phyloP scores from a whole-genome alignment of 2,329 filamentous ascomycete species.

The Akanthomyces dipterigenus region DNA sequence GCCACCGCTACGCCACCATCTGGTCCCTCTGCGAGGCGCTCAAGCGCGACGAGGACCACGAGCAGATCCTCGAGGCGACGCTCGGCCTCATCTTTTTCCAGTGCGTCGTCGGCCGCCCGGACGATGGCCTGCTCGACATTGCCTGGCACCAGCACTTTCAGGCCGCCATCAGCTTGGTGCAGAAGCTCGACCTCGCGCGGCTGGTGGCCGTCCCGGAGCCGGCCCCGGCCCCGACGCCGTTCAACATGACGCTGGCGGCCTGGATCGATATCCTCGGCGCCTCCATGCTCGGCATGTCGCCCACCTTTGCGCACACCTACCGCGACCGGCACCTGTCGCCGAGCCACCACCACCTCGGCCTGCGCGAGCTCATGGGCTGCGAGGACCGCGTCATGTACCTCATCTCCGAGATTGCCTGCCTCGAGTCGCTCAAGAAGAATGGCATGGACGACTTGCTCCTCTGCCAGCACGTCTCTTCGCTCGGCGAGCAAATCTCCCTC shows the following conservation, averaged over 20 bases:
- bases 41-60: slow-evolving; percentile 71
- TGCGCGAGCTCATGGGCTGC: slow-evolving; percentile 93
- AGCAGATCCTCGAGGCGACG: slow-evolving; percentile 84
- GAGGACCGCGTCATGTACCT: slow-evolving; percentile 97
- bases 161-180: slow-evolving; percentile 76
- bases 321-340: slow-evolving; percentile 81
- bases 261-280: slow-evolving; percentile 98
- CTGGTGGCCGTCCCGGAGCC: slow-evolving; percentile 58
- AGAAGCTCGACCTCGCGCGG: slow-evolving; percentile 73
- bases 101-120: slow-evolving; percentile 78
- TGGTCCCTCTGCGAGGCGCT: slow-evolving; percentile 78
- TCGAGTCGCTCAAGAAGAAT: slow-evolving; percentile 78
- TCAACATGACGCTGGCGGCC: slow-evolving; percentile 89
- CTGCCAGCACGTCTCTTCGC: slow-evolving; percentile 81
- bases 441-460: slow-evolving; percentile 81
- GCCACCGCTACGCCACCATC: slow-evolving; percentile 84
- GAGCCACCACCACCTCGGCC: slow-evolving; percentile 55
- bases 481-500: slow-evolving; percentile 77
- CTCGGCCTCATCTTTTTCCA: slow-evolving; percentile 96
- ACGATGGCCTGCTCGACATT: slow-evolving; percentile 82
- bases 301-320: slow-evolving; percentile 90
- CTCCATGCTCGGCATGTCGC: slow-evolving; percentile 81
- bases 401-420: slow-evolving; percentile 93
- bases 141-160: slow-evolving; percentile 97
- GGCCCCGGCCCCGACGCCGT: slow-evolving; percentile 61